Base-by-base conservation (phyloP, 2,329 filamentous ascomycete species). In the Xylariales sp. region DNA sequence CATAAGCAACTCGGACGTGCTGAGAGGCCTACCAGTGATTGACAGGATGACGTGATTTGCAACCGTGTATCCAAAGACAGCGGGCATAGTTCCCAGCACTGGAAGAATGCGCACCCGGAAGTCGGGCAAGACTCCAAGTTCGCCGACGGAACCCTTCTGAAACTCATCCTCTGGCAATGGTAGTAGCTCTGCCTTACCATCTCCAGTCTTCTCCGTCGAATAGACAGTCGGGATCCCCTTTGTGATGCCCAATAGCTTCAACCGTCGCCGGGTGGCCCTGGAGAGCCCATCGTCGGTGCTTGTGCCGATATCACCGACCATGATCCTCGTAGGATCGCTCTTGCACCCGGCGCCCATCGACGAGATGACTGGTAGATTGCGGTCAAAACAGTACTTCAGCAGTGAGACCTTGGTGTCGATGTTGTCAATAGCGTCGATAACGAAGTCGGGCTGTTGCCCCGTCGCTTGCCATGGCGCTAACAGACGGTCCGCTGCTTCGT, bases 371-470 rank as follows among this genome's bases (percentile, higher is more conserved):
- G 81, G 84, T 19, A 97, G 70, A 2, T 75, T 71, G 57, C 88
- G 76, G 46, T 82, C 77, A 59, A 90, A 75, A 65, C 93, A 98
- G 66, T 94, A 95, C 55, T 88, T 82, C 29, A 98, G 72, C 41
- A 98, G 69, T 14, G 84, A 85, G 3, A 98, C 91, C 68, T 98
- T 98, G 40, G 88, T 95, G 38, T 95, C 88, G 48, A 98, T 97
- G 59, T 98, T 97, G 64, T 98, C 93, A 51, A 98, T 98, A 16
- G 91, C 94, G 64, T 98, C 93, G 25, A 98, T 80, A n/a, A 98
- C 81, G 56, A 84, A 98, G 54, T 91, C 84, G 1, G 90, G 89
- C 53, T 74, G 74, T 57, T 75, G 77, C 12, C 71, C 80, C 4
- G 64, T 70, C 31, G 67, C 68, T 20, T 69, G 64, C 82, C 88